These are phyloP conservation scores for Tephrocybe rancida DNA, from an alignment of 768 basidiomycete species.

Conservation along the genomic window DNA sequence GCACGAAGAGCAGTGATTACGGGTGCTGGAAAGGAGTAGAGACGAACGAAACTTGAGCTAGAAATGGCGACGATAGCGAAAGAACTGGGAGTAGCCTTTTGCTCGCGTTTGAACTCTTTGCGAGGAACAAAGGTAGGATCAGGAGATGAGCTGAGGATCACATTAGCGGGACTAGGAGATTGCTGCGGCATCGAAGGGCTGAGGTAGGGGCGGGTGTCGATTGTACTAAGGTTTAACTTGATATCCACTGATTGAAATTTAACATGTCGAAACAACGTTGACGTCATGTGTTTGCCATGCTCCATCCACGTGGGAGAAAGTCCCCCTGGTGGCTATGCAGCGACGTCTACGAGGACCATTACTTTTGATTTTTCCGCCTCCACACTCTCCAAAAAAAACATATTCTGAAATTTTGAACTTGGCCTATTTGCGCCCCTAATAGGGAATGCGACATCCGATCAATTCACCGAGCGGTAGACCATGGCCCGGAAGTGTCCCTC, in stretches of 20 bases:
- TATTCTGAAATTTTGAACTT: too few species aligned
- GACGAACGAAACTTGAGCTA: conserved; percentile 60
- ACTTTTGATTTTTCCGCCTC: too few species aligned
- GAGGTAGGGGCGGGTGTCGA: background rate
- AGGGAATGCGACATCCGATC: too few species aligned
- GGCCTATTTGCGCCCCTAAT: too few species aligned
- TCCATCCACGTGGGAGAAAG: conserved; percentile 13
- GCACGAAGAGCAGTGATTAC: conserved; percentile 56
- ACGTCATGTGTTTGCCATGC: conserved; percentile 22
- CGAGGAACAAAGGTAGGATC: conserved; percentile 64
- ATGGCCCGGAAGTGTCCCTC: conserved; percentile 3
- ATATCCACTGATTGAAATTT: too few species aligned
- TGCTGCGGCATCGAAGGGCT: conserved; percentile 15
- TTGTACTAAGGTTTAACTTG: background rate
- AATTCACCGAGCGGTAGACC: background rate
- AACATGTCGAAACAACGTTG: conserved; percentile 14
- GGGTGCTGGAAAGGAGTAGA: conserved; percentile 66
- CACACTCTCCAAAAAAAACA: too few species aligned
- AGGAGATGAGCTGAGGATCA: conserved; percentile 29
- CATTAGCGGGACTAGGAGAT: conserved; percentile 17
- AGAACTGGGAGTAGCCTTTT: conserved; percentile 48
- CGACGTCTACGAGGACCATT: background rate
- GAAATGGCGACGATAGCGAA: conserved; percentile 76
- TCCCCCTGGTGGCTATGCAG: conserved; percentile 18
- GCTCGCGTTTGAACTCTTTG: conserved; percentile 72